Percentiles rank a stretch among this genome's conserved stretches.
phyloP scores from a whole-genome alignment of 139 green algal species.

The Marvania coccoides region DNA sequence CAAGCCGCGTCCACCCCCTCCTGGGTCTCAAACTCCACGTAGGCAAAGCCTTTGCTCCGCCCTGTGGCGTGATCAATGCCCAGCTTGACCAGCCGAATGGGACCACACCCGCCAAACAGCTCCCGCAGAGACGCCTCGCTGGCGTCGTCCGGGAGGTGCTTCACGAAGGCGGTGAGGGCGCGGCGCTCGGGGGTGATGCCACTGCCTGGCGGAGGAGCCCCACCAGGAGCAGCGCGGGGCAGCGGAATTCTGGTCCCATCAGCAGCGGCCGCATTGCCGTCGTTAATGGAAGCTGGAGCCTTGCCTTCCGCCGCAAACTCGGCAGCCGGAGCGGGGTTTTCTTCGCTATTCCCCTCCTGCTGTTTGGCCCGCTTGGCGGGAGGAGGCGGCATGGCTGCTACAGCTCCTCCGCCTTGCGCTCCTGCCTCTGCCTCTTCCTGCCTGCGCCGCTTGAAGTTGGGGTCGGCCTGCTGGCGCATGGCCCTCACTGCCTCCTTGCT shows the following conservation, averaged over 20 bases:
- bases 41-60: conserved; percentile 62
- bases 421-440: background rate
- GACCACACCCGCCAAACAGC: conserved; percentile 43
- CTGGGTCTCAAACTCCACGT: conserved; percentile 61
- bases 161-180: conserved; percentile 43
- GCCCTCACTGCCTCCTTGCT: conserved; percentile 46
- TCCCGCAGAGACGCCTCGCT: conserved; percentile 26
- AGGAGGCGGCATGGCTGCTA: background rate
- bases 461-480: conserved; percentile 57
- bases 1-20: conserved; percentile 44
- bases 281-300: too few species aligned
- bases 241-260: background rate
- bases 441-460: conserved; percentile 43
- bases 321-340: background rate
- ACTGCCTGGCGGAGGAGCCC: background rate
- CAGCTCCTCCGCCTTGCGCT: background rate
- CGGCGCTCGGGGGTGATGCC: background rate
- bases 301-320: background rate
- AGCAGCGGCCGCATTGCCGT: background rate
- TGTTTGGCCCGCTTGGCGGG: background rate
- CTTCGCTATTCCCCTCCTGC: background rate
- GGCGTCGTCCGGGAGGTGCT: conserved; percentile 20
- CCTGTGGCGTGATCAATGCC: conserved; percentile 27
- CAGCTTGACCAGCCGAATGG: conserved; percentile 43
- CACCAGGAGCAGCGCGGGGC: background rate